These are phyloP conservation scores for Torrubiellomyces zombiae DNA, from an alignment of 2,329 filamentous ascomycete species.

Conservation along the genomic window DNA sequence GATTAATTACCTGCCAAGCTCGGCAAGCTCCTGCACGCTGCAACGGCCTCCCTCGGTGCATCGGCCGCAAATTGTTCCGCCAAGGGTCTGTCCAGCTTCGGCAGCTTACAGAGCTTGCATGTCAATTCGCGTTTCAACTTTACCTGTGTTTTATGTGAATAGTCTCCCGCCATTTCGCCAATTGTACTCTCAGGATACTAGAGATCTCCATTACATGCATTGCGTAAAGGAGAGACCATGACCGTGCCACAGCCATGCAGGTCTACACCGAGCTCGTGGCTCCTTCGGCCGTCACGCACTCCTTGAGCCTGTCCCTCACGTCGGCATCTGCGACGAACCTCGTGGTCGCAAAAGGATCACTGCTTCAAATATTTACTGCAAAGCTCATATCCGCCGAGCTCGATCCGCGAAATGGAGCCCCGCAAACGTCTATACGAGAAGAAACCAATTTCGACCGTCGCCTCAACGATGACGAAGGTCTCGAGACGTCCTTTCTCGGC, in stretches of 20 bases:
- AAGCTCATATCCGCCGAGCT: constrained; percentile 50
- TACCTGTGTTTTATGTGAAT: too few species aligned
- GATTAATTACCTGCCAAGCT: too few species aligned
- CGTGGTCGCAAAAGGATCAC: constrained; percentile 77
- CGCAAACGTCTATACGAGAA: constrained; percentile 16
- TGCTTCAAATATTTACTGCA: constrained; percentile 78
- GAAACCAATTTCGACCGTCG: constrained; percentile 33
- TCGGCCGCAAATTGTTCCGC: too few species aligned
- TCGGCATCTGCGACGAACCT: constrained; percentile 66
- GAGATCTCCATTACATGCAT: constrained; percentile 1
- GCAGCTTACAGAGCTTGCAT: too few species aligned
- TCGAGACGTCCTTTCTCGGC: constrained; percentile 50
- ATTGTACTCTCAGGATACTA: neutral
- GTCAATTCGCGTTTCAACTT: too few species aligned
- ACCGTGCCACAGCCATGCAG: constrained; percentile 52
- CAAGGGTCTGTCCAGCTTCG: too few species aligned
- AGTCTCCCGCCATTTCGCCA: too few species aligned
- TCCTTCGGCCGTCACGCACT: constrained; percentile 86
- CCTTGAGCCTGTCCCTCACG: constrained; percentile 62
- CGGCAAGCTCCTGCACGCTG: too few species aligned
- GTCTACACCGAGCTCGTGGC: constrained; percentile 93
- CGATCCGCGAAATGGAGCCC: constrained; percentile 24
- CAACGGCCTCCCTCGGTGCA: too few species aligned
- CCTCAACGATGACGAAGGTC: constrained; percentile 42
- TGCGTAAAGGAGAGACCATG: constrained; percentile 9